Base-by-base conservation (phyloP, 1,139 yeast genomes). In the Spathaspora sp. region DNA sequence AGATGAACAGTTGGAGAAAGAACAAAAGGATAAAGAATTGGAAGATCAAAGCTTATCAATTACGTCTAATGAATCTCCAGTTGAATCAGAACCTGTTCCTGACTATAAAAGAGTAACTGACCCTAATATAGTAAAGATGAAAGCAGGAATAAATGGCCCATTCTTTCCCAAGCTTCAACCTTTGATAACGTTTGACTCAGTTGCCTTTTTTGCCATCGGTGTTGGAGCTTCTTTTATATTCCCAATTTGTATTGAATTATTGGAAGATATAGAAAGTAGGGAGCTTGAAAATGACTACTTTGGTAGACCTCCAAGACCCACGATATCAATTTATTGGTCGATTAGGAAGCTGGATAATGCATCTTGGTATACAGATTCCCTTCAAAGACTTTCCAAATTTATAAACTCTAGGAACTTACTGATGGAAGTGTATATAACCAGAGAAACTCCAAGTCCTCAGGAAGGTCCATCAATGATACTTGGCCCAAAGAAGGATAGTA, bases 181-280 rank as follows among this genome's bases (percentile, higher is more conserved):
- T 0, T 63, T 76, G 31, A 59, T 67, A 11, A 61, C 68, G 0
- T 76, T 76, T 51, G 80, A 77, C 45, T 53, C 69, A 4, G 63
- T 63, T n/a, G 45, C 71, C 7, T 72, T 77, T 45, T 52, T 76
- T 29, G 65, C 71, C 18, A 76, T 77, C 6, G 81, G 80, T 1
- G 67, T 74, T 1, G 81, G 82, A 1, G 74, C 71, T 2, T 67
- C 80, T 0, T 76, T 73, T 54, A 64, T 71, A 0, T 65, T 76
- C 46, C 81, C 81, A 1, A 67, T 75, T 2, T 74, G 77, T 17
- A 58, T 75, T 27, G 72, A 70, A 42, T 58, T 75, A 38, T 55
- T 75, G 16, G 56, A 62, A 33, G 56, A 65, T 9, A 55, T 63
- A 17, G 51, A 53, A 39, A 27, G 39, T 27, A 62, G 66, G 47